A percentile compares a stretch with the other conserved stretches of the same genome.
phyloP scores from a whole-genome alignment of 805 yeast species.

The Barnettozyma vustinii region DNA sequence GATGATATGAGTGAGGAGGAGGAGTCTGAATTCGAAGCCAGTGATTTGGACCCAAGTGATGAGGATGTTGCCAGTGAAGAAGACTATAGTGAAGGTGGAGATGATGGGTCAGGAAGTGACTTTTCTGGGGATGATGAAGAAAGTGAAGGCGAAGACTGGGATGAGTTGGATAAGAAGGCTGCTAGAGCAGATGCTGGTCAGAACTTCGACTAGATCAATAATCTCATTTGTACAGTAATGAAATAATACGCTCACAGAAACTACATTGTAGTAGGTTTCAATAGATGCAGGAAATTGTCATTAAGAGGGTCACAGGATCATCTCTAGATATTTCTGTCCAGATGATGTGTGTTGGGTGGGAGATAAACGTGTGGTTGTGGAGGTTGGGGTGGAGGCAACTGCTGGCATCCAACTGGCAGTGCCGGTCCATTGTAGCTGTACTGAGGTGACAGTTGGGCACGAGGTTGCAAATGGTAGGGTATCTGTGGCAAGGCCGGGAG shows the following conservation, averaged over 20 bases:
- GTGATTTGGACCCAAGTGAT: constrained; percentile 38
- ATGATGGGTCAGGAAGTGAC: constrained; percentile 24
- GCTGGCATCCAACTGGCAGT: not conserved
- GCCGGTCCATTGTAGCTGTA: not conserved
- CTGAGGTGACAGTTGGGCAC: not conserved
- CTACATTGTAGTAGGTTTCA: too few species aligned
- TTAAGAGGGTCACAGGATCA: not conserved
- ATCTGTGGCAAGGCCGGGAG: not conserved
- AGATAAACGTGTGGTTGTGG: not conserved
- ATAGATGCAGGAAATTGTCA: not conserved
- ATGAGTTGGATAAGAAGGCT: constrained; percentile 25
- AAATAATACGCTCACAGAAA: not conserved
- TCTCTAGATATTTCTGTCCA: not conserved
- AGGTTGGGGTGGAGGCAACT: not conserved
- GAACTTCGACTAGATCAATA: not conserved
- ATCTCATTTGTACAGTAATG: not conserved
- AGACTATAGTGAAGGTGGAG: constrained; percentile 31
- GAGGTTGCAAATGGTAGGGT: not conserved
- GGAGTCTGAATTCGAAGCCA: constrained; percentile 47
- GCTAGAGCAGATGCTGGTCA: constrained; percentile 29
- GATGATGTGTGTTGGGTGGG: not conserved
- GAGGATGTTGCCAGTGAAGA: constrained; percentile 36
- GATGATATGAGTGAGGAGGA: constrained; percentile 48
- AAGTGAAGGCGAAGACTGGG: constrained; percentile 34
- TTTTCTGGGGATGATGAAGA: constrained; percentile 34